A percentile compares a stretch with the other conserved stretches of the same genome.
phyloP scores from a whole-genome alignment of 192 early-diverging fungal species.

The Coemansia sp. region DNA sequence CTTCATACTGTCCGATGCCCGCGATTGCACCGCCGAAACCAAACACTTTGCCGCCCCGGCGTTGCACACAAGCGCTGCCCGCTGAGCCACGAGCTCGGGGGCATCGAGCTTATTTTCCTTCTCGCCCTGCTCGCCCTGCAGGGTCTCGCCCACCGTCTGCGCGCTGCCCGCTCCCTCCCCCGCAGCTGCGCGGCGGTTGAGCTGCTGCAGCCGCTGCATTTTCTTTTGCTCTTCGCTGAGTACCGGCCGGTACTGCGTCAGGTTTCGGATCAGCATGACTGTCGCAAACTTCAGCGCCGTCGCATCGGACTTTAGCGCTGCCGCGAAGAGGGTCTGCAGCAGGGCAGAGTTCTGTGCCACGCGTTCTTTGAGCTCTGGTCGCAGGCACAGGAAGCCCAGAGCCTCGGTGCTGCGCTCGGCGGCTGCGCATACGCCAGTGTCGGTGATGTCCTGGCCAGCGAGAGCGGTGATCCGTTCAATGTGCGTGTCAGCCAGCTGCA shows the following conservation, averaged over 20 bases:
- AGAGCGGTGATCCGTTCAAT: slow-evolving; percentile 11
- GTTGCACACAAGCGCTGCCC: slow-evolving; percentile 57
- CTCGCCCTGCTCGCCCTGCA: slow-evolving; percentile 4
- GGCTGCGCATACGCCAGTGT: slow-evolving; percentile 10
- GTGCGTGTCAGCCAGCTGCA: slow-evolving; percentile 39
- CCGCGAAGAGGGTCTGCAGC: slow-evolving; percentile 56
- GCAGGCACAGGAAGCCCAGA: slow-evolving; percentile 76
- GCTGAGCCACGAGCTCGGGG: slow-evolving; percentile 29
- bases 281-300: slow-evolving; percentile 70
- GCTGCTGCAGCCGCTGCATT: slow-evolving; percentile 68
- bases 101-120: slow-evolving; percentile 18
- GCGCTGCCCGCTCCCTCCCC: not conserved
- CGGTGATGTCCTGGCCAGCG: not conserved
- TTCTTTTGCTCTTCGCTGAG: slow-evolving; percentile 81
- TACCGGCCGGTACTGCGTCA: slow-evolving; percentile 66
- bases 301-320: slow-evolving; percentile 48
- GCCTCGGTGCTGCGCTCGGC: slow-evolving; percentile 70
- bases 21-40: slow-evolving; percentile 42
- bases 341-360: slow-evolving; percentile 60
- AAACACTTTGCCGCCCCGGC: slow-evolving; percentile 44
- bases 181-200: slow-evolving; percentile 51
- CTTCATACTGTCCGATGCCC: slow-evolving; percentile 58
- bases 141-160: slow-evolving; percentile 5
- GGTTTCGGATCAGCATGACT: slow-evolving; percentile 71
- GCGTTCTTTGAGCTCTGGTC: slow-evolving; percentile 66